Percentiles rank a stretch among this genome's conserved stretches.
These are phyloP conservation scores for Calonectria honghensis DNA, from an alignment of 2,329 filamentous ascomycete species.

Conservation along the genomic window DNA sequence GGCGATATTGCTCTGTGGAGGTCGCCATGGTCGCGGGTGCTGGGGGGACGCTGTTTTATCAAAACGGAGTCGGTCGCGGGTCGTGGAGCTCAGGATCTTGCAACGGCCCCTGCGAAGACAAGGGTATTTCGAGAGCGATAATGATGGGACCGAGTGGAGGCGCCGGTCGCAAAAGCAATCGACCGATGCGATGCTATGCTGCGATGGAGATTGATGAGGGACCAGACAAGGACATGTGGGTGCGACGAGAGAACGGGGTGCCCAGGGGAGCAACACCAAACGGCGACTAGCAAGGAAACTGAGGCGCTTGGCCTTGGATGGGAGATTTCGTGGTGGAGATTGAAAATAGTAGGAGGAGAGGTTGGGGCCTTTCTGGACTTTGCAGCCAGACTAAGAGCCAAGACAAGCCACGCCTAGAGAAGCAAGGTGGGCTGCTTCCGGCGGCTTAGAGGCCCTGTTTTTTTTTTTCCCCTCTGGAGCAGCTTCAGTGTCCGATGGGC, in stretches of 20 bases:
- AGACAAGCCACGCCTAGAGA: slow-evolving; percentile 37
- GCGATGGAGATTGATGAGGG: slow-evolving; percentile 46
- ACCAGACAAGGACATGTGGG: slow-evolving; percentile 42
- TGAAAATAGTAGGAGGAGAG: slow-evolving; percentile 49
- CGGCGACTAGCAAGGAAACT: slow-evolving; percentile 56
- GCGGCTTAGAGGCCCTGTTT: slow-evolving; percentile 47
- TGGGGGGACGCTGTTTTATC: slow-evolving; percentile 60
- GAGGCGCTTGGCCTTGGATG: slow-evolving; percentile 48
- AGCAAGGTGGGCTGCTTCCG: slow-evolving; percentile 53
- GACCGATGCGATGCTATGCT: slow-evolving; percentile 49
- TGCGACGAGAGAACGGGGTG: slow-evolving; percentile 46
- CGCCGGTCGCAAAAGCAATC: slow-evolving; percentile 47
- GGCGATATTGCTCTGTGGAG: slow-evolving; percentile 57
- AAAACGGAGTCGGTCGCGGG: slow-evolving; percentile 51
- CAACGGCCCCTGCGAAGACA: slow-evolving; percentile 49
- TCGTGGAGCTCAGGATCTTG: slow-evolving; percentile 49
- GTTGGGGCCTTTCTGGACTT: slow-evolving; percentile 48
- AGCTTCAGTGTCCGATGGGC: slow-evolving; percentile 14
- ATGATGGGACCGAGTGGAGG: slow-evolving; percentile 47
- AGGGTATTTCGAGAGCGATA: slow-evolving; percentile 53
- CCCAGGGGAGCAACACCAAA: slow-evolving; percentile 48
- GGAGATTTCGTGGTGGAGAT: slow-evolving; percentile 58
- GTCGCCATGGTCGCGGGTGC: slow-evolving; percentile 61
- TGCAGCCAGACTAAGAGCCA: slow-evolving; percentile 27
- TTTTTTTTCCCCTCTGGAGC: slow-evolving; percentile 18